Evolutionary conservation across 306 rosid species (phyloP), one percentile per base, ranked within the genome.

Genomic region (Senna siamea): DNA sequence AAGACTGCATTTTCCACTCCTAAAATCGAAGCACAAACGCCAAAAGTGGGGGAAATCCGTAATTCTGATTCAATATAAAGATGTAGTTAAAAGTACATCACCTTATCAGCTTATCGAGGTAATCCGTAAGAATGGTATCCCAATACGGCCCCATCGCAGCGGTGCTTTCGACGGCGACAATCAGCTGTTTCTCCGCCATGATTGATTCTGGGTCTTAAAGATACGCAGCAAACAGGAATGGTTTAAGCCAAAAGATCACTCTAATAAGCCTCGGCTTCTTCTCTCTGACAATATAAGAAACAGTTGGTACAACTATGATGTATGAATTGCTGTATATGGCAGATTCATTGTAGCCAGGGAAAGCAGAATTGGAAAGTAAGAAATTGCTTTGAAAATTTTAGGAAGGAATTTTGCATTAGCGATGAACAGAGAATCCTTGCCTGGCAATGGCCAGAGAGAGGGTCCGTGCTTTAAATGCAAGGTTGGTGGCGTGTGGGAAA

Each of bases 141-240:
- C 96, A 92, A 74, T 80, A 88, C 26, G 92, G 94, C 0, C 98
- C 96, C 91, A 92, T 84, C 23, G 94, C 96, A 4, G 92, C 96
- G 32, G 96, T 92, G 60, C 87, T 85, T 81, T 92, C 98, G 7
- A 90, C 98, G 34, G 47, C 94, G 6, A 92, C 79, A 80, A 88
- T 88, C 78, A 92, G 79, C 83, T 87, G 96, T 87, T 84, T 92
- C 78, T 88, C 98, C 23, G 84, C 91, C 98, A 92, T 92, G 22
- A 53, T 19, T 6, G 58, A 19, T 46, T 32, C 23, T 5, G 53
- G 20, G 28, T 62, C 38, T 48, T 15, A 15, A 13, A 14, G 22
- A 35, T 2, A 44, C 52, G 78, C 50, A 2, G 22, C 12, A 41
- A 32, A 26, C 4, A n/a, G 32, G 26, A 64, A 43, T 26, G 12